Percentiles rank a stretch among this genome's conserved stretches.
Conservation (phyloP, 306 rosid species). For the Cicer arietinum region DNA sequence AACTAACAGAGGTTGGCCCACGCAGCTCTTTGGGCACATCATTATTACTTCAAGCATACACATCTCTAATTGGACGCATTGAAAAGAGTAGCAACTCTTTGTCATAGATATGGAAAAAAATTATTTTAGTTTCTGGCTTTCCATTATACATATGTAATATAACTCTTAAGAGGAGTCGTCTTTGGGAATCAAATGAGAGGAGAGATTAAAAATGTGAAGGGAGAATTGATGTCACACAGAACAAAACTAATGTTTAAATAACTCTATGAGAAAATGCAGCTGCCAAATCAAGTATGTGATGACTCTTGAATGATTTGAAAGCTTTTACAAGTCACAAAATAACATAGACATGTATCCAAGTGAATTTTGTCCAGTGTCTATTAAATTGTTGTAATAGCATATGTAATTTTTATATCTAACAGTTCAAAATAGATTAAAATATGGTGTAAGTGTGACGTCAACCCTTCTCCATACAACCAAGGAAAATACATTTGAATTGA, state of each 20-base stretch:
- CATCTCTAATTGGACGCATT: not conserved
- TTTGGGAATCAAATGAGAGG: not conserved
- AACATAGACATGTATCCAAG: slow-evolving; percentile 3
- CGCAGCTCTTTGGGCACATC: not conserved
- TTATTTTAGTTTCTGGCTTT: not conserved
- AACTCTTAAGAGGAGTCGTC: not conserved
- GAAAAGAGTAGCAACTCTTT: slow-evolving; percentile 13
- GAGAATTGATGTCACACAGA: not conserved
- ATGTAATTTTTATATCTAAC: slow-evolving; percentile 9
- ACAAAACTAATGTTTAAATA: slow-evolving; percentile 13
- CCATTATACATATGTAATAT: not conserved
- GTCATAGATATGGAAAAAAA: not conserved
- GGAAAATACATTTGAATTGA: slow-evolving; percentile 28
- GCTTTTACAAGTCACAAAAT: not conserved
- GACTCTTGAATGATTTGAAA: slow-evolving; percentile 28
- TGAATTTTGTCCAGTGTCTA: not conserved
- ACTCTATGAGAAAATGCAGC: not conserved
- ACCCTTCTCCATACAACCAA: slow-evolving; percentile 3
- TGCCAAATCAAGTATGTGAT: slow-evolving; percentile 17
- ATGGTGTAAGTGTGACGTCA: not conserved
- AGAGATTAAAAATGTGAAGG: not conserved
- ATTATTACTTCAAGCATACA: slow-evolving; percentile 9
- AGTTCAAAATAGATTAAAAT: not conserved
- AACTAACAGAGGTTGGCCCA: not conserved
- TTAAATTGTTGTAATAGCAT: slow-evolving; percentile 27